phyloP scores from a whole-genome alignment of 1,139 yeast genomes.

The Pichia terricola region DNA sequence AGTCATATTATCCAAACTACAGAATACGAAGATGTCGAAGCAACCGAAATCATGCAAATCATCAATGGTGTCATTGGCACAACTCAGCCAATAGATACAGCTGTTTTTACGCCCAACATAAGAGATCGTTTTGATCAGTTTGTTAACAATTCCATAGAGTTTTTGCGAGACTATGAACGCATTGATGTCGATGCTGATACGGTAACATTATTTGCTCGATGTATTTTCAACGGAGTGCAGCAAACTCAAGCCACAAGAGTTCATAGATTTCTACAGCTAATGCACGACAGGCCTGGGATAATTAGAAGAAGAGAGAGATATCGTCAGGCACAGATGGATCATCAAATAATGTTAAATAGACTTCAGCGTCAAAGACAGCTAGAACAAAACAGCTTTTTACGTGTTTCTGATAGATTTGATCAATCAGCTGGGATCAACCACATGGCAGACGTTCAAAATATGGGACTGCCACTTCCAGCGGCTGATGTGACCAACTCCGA shows the following conservation, averaged over 20 bases:
- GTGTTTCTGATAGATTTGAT: neutral
- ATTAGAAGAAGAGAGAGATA: slow-evolving; percentile 10
- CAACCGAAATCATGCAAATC: slow-evolving; percentile 23
- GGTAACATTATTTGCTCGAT: slow-evolving; percentile 20
- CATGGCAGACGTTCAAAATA: too few species aligned
- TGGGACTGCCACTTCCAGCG: neutral
- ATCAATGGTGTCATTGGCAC: slow-evolving; percentile 20
- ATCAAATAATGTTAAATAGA: slow-evolving; percentile 3
- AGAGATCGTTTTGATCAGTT: slow-evolving; percentile 19
- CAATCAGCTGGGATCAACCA: neutral
- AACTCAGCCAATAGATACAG: slow-evolving; percentile 10
- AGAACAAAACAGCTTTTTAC: neutral
- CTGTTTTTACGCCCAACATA: slow-evolving; percentile 9
- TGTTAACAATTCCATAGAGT: slow-evolving; percentile 20
- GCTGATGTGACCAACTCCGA: neutral
- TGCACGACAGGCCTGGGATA: slow-evolving; percentile 17
- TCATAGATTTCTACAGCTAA: slow-evolving; percentile 23
- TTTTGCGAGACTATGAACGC: slow-evolving; percentile 20
- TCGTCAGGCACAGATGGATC: slow-evolving; percentile 5
- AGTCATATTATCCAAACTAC: slow-evolving; percentile 22
- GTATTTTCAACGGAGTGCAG: slow-evolving; percentile 22
- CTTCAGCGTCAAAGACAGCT: neutral
- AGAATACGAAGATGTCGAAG: slow-evolving; percentile 23
- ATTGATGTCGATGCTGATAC: slow-evolving; percentile 18
- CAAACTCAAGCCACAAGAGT: slow-evolving; percentile 22